phyloP scores from a whole-genome alignment of 148 eudicot genomes.

The Agrostemma githago region DNA sequence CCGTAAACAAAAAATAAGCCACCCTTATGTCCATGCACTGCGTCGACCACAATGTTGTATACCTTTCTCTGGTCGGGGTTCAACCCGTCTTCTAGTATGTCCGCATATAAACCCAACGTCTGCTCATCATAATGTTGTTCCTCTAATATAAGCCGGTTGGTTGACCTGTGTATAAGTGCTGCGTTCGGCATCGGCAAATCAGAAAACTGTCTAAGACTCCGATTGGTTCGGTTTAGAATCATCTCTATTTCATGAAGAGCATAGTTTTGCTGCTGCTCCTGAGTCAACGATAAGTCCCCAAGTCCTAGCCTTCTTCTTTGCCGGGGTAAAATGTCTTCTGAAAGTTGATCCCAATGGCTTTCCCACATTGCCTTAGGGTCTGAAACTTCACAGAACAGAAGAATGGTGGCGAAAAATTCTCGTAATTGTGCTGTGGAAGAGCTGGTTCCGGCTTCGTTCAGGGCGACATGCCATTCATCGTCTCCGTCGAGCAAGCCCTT shows the following conservation, averaged over 20 bases:
- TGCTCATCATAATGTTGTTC: neutral
- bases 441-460: neutral
- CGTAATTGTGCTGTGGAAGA: neutral
- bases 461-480: constrained; percentile 7
- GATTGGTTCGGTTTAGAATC: neutral
- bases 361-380: constrained; percentile 4
- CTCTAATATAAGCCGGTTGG: neutral
- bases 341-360: neutral
- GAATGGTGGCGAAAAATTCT: constrained; percentile 1
- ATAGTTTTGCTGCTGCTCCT: neutral
- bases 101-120: neutral
- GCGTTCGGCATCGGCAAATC: neutral
- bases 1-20: neutral
- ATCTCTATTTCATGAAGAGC: neutral
- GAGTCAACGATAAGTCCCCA: neutral
- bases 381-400: neutral
- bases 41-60: neutral
- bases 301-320: neutral
- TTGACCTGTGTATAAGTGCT: neutral
- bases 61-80: neutral
- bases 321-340: neutral
- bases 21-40: neutral
- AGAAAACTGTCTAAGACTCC: neutral
- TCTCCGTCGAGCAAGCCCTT: neutral
- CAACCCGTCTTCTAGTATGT: neutral